These are phyloP conservation scores for Yueomyces sp. DNA, from an alignment of 805 yeast genomes.

Conservation along the genomic window DNA sequence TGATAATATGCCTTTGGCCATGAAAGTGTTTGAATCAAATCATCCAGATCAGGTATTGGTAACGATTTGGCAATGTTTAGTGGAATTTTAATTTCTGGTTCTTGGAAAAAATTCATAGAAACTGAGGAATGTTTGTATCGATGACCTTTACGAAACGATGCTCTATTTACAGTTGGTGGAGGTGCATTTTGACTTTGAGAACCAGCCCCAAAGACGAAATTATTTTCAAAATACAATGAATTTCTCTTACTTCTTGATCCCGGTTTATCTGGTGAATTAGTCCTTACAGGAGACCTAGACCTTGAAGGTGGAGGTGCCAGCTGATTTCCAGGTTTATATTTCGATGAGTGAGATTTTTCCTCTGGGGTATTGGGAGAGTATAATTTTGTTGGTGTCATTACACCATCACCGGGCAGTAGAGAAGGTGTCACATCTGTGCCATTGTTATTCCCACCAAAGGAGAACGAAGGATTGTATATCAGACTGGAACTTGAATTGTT, in stretches of 20 bases:
- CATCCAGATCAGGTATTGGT: conserved; percentile 36
- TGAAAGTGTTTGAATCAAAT: conserved; percentile 48
- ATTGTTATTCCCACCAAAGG: conserved; percentile 16
- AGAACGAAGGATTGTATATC: conserved; percentile 19
- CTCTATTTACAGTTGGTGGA: conserved; percentile 22
- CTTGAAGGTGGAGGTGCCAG: conserved; percentile 20
- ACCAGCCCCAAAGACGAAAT: conserved; percentile 16
- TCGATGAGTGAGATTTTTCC: conserved; percentile 15
- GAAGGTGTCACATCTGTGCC: not conserved
- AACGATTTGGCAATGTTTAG: conserved; percentile 60
- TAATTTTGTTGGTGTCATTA: not conserved
- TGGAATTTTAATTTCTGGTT: conserved; percentile 66
- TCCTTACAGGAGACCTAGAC: conserved; percentile 17
- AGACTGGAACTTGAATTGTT: conserved; percentile 24
- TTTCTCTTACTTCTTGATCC: conserved; percentile 7
- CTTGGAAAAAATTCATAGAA: conserved; percentile 90
- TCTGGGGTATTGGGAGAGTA: conserved; percentile 3
- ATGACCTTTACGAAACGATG: conserved; percentile 84
- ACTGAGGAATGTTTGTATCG: conserved; percentile 92
- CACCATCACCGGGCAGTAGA: not conserved
- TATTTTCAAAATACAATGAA: conserved; percentile 9
- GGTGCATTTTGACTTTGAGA: conserved; percentile 7
- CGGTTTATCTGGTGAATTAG: conserved; percentile 17
- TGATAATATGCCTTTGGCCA: conserved; percentile 40
- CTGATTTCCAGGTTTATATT: conserved; percentile 20